Evolutionary conservation across 805 yeast genomes (phyloP).

Genomic region (Hyphopichia homilentoma): DNA sequence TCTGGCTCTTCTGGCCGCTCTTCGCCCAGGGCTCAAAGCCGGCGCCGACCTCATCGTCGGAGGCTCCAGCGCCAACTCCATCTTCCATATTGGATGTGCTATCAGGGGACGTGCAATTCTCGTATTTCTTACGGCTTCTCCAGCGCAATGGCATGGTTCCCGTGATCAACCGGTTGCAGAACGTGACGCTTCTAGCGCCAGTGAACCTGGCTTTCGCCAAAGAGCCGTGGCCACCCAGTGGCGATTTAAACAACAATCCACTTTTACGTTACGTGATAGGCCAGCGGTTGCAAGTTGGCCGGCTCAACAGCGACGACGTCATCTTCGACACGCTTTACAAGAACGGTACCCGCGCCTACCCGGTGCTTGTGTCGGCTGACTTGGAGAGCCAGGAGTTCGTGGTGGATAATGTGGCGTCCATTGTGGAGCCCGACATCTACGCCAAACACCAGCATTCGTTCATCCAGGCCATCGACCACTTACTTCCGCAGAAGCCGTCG

Average conservation of each 20-base stretch:
- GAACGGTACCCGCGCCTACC: constrained; percentile 13
- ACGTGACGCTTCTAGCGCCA: constrained; percentile 78
- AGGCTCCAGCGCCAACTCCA: constrained; percentile 21
- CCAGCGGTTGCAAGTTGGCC: constrained; percentile 30
- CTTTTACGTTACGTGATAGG: constrained; percentile 28
- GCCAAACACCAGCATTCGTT: constrained; percentile 64
- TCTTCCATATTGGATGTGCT: constrained; percentile 62
- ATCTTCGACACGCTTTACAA: constrained; percentile 29
- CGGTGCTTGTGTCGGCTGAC: constrained; percentile 21
- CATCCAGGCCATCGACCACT: constrained; percentile 58
- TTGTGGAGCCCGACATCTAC: constrained; percentile 52
- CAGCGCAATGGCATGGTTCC: constrained; percentile 66
- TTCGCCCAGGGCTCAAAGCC: too few species aligned
- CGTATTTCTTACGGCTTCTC: constrained; percentile 55
- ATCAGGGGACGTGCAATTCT: constrained; percentile 65
- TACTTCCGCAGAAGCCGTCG: constrained; percentile 34
- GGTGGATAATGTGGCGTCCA: constrained; percentile 43
- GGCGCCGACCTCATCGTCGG: constrained; percentile 7
- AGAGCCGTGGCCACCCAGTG: background rate
- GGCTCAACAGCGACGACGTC: constrained; percentile 19
- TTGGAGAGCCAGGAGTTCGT: constrained; percentile 24
- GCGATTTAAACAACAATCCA: constrained; percentile 8
- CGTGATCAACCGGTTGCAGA: constrained; percentile 50
- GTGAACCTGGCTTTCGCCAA: constrained; percentile 67
- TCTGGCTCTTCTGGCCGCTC: too few species aligned